These are phyloP conservation scores for Mimosa pudica DNA, from an alignment of 306 rosid species.

Conservation along the genomic window DNA sequence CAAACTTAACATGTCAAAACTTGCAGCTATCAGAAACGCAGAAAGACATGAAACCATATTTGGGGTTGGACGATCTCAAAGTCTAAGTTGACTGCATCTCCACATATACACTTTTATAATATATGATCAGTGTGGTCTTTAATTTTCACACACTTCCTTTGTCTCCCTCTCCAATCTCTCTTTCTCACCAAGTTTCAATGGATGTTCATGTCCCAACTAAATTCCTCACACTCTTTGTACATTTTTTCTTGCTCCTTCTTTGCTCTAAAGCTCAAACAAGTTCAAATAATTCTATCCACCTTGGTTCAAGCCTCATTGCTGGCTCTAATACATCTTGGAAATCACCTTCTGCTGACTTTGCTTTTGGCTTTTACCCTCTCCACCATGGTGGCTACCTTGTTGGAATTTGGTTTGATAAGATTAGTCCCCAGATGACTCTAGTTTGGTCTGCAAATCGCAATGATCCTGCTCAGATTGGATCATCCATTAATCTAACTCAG, in stretches of 20 bases:
- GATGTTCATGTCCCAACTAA: conserved; percentile 12
- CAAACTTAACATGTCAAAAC: background rate
- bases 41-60: background rate
- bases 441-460: conserved; percentile 48
- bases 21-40: background rate
- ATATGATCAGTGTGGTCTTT: background rate
- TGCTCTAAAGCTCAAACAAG: conserved; percentile 12
- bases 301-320: conserved; percentile 34
- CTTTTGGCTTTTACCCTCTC: conserved; percentile 40
- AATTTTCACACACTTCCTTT: background rate
- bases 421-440: conserved; percentile 23
- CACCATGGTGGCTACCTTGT: conserved; percentile 13
- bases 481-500: conserved; percentile 28
- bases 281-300: background rate
- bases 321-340: conserved; percentile 40
- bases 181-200: conserved; percentile 9
- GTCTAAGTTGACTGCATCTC: background rate
- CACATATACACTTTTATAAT: background rate
- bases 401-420: conserved; percentile 39
- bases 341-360: conserved; percentile 37
- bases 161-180: background rate
- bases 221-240: background rate
- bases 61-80: background rate
- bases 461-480: conserved; percentile 29
- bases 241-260: background rate